Percentiles rank a stretch among this genome's conserved stretches.
Evolutionary conservation across 805 yeast species (phyloP).

Genomic region (Ogataea nonfermentans): DNA sequence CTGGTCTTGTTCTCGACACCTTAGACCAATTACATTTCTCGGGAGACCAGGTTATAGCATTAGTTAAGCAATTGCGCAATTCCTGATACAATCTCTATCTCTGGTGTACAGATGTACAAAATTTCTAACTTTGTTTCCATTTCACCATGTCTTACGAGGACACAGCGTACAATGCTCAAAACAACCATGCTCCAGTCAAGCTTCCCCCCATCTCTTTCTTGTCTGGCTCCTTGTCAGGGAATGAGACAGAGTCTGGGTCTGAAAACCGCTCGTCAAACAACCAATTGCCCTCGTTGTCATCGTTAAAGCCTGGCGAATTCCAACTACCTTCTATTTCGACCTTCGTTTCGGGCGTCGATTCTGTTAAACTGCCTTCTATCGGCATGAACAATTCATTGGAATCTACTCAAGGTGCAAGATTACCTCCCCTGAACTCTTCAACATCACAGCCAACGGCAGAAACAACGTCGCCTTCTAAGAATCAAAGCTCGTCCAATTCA

Average conservation of each 20-base stretch:
- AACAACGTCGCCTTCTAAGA: conserved; percentile 9
- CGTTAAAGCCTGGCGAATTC: conserved; percentile 11
- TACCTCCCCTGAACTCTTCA: conserved; percentile 12
- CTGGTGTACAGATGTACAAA: conserved; percentile 1
- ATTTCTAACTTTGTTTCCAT: not conserved
- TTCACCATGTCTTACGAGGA: not conserved
- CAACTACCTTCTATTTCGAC: conserved; percentile 16
- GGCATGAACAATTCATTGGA: conserved; percentile 8
- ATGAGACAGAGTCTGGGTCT: conserved; percentile 5
- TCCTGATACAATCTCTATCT: too few species aligned
- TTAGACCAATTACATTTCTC: too few species aligned
- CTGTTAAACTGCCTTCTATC: conserved; percentile 21
- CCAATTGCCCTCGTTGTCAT: conserved; percentile 15
- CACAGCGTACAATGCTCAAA: conserved; percentile 3
- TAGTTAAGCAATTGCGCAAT: too few species aligned
- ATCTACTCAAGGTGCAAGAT: conserved; percentile 3
- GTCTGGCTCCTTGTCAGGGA: conserved; percentile 13
- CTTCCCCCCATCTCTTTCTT: conserved; percentile 30
- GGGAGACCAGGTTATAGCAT: too few species aligned
- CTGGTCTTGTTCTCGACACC: too few species aligned
- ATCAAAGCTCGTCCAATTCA: conserved; percentile 1
- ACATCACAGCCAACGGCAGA: conserved; percentile 3
- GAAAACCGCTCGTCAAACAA: not conserved
- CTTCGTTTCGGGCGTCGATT: conserved; percentile 9
- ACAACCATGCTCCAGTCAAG: conserved; percentile 20